Percentiles rank a stretch among this genome's conserved stretches.
phyloP scores from a whole-genome alignment of 108 stramenopile species.

The Nitzschia sp. region DNA sequence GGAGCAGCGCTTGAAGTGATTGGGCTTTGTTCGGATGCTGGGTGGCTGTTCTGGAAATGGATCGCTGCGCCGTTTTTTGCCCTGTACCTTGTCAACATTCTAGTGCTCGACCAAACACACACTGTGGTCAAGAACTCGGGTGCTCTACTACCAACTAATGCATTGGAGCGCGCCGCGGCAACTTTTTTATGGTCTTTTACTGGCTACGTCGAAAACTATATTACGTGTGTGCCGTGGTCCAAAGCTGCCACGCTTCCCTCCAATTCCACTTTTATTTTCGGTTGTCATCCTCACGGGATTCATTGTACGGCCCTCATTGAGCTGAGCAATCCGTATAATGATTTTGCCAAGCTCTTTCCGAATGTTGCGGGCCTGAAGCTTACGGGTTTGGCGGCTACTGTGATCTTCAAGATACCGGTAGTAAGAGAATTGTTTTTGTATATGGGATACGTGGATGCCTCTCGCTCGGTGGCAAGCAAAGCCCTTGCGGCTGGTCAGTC shows the following conservation, averaged over 20 bases:
- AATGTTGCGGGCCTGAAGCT: constrained; percentile 31
- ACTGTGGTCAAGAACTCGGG: constrained; percentile 2
- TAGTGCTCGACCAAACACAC: constrained; percentile 15
- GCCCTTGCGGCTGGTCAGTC: constrained; percentile 39
- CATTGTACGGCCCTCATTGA: constrained; percentile 33
- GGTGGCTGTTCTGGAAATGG: not conserved
- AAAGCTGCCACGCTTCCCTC: not conserved
- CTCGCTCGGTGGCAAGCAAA: constrained; percentile 40
- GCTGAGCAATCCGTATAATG: not conserved
- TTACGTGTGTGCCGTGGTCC: constrained; percentile 14
- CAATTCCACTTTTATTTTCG: constrained; percentile 45
- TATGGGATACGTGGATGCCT: constrained; percentile 66
- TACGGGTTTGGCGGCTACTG: constrained; percentile 52
- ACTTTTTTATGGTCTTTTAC: constrained; percentile 7
- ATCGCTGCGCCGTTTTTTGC: constrained; percentile 5
- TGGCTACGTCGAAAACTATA: constrained; percentile 23
- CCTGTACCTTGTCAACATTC: constrained; percentile 4
- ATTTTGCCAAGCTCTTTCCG: constrained; percentile 20
- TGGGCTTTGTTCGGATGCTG: not conserved
- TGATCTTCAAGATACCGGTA: constrained; percentile 62
- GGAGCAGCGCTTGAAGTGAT: not conserved
- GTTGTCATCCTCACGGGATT: constrained; percentile 59
- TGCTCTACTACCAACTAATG: not conserved
- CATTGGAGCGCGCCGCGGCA: not conserved
- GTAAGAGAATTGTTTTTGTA: constrained; percentile 62